Evolutionary conservation across 192 early-diverging fungal species (phyloP).

Genomic region (Mortierella antarctica): DNA sequence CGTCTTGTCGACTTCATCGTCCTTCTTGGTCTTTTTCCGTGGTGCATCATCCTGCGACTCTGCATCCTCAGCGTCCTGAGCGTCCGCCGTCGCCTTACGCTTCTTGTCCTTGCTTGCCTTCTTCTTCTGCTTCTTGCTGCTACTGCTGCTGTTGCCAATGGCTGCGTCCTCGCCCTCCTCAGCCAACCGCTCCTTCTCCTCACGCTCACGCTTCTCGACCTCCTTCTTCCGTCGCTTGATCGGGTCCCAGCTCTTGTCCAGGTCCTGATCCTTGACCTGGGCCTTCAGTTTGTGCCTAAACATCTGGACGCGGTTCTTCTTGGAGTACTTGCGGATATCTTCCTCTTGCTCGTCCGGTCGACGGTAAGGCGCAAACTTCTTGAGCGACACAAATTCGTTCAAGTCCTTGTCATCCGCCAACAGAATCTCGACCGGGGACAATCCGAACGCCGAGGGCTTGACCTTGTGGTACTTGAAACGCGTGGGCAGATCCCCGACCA

Average conservation of each 20-base stretch:
- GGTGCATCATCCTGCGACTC: background rate
- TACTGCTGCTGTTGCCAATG: background rate
- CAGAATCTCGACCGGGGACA: constrained; percentile 88
- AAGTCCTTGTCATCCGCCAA: constrained; percentile 89
- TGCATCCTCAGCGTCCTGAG: constrained; percentile 15
- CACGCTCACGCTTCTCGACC: constrained; percentile 40
- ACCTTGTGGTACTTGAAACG: constrained; percentile 95
- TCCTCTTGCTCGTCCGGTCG: constrained; percentile 40
- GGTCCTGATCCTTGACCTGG: constrained; percentile 34
- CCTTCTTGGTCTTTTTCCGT: constrained; percentile 23
- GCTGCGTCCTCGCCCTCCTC: constrained; percentile 21
- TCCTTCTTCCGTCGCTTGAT: constrained; percentile 54
- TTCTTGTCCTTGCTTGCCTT: constrained; percentile 47
- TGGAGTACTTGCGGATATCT: constrained; percentile 61
- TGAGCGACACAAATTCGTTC: constrained; percentile 87
- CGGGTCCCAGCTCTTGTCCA: constrained; percentile 50
- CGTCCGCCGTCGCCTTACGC: constrained; percentile 21
- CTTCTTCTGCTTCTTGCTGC: constrained; percentile 38
- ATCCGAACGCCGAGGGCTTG: constrained; percentile 77
- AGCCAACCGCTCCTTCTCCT: constrained; percentile 28
- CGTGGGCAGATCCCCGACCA: constrained; percentile 86
- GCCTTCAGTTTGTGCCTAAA: constrained; percentile 55
- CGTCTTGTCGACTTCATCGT: background rate
- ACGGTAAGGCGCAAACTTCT: constrained; percentile 87
- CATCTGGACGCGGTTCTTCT: constrained; percentile 63